These are phyloP conservation scores for Pseudohyphozyma bogoriensis DNA, from an alignment of 768 basidiomycete species.

Conservation along the genomic window DNA sequence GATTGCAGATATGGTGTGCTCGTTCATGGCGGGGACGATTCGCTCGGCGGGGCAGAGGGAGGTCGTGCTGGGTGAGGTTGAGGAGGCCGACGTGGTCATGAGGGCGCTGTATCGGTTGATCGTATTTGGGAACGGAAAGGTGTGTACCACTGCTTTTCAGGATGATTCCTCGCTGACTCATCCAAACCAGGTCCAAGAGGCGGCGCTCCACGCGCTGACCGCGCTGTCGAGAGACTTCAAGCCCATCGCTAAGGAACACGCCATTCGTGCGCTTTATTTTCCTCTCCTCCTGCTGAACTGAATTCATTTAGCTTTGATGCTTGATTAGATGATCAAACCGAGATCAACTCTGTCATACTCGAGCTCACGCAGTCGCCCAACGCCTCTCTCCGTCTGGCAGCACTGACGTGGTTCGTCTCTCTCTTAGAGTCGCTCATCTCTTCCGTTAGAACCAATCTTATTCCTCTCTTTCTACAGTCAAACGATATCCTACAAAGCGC, in stretches of 20 bases:
- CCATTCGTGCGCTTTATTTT: background rate
- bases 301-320: no score
- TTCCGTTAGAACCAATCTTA: background rate
- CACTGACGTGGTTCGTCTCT: background rate
- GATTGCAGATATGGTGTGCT: conserved; percentile 15
- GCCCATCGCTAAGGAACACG: background rate
- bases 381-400: conserved; percentile 16
- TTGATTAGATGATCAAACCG: background rate
- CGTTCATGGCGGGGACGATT: conserved; percentile 7
- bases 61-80: background rate
- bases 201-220: conserved; percentile 9
- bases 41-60: background rate
- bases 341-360: background rate
- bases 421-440: background rate
- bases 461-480: background rate
- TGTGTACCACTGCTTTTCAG: background rate
- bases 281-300: background rate
- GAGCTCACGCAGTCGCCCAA: background rate
- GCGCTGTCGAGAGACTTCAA: conserved; percentile 2
- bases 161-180: background rate
- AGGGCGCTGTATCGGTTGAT: background rate
- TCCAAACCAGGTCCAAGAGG: conserved; percentile 7
- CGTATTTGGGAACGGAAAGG: conserved; percentile 7
- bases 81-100: background rate
- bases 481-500: background rate